Percentiles rank a stretch among this genome's conserved stretches.
Evolutionary conservation across 371 early-diverging fungal species (phyloP).

Genomic region (Dinochytrium kinnereticum): DNA sequence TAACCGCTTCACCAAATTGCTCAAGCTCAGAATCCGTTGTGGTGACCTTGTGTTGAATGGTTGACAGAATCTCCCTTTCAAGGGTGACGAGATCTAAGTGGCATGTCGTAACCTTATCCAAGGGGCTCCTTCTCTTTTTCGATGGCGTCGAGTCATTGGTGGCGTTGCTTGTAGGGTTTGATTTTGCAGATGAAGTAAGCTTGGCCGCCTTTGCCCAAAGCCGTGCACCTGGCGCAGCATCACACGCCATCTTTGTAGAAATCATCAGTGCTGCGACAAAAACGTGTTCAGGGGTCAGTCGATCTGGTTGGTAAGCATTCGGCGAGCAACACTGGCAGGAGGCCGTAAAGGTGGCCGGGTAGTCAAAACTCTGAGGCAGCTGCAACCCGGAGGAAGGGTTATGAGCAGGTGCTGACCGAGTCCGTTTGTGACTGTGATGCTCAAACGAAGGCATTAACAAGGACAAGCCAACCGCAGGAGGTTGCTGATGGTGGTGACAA

Average conservation of each 20-base stretch:
- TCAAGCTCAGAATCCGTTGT: neutral
- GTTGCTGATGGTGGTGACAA: too few species aligned
- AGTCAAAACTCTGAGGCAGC: neutral
- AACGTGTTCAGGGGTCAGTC: neutral
- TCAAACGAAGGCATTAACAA: neutral
- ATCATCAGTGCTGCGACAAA: slow-evolving; percentile 5
- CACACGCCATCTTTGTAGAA: neutral
- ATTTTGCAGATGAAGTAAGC: neutral
- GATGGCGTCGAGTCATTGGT: too few species aligned
- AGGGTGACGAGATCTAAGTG: neutral
- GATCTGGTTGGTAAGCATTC: neutral
- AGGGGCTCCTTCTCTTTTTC: too few species aligned
- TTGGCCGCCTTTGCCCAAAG: neutral
- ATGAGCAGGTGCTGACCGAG: neutral
- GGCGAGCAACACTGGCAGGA: neutral
- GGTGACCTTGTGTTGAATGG: neutral
- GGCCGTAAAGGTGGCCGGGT: neutral
- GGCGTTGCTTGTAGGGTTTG: neutral
- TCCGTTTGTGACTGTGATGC: neutral
- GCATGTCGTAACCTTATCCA: too few species aligned
- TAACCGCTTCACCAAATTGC: neutral
- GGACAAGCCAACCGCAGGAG: too few species aligned
- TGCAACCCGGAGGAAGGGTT: neutral
- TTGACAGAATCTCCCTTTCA: neutral
- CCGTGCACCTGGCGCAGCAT: neutral